Evolutionary conservation across 169 alveolate species (phyloP), one percentile per base, ranked within the genome.

Genomic region (Babesia ovata): DNA sequence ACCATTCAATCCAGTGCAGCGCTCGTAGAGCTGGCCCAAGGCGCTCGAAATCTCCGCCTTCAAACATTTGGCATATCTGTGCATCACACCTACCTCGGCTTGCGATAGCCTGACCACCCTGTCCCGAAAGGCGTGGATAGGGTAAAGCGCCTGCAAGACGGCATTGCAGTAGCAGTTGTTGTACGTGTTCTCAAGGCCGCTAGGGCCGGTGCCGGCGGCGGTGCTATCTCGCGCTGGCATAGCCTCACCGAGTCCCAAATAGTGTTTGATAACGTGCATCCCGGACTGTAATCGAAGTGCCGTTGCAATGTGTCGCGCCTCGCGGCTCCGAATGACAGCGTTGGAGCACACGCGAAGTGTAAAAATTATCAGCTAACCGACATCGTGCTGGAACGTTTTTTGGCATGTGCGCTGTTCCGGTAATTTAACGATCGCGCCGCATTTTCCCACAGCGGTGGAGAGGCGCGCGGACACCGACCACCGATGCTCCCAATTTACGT

Each of bases 101-200:
- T 66, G 28, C 62, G 36, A 29, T 49, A 72, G 17, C 33, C 36
- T 12, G n/a, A 81, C 73, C 67, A 48, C 49, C 28, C 79, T 16
- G 17, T 62, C 60, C 45, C 88, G 62, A 53, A 81, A 70, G 48
- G 21, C 76, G 22, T 39, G 53, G 0, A 28, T 39, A 0, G 85
- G 56, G 59, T 45, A 81, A 9, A 81, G 62, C 39, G 85, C 65
- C 46, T 81, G 88, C 21, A 81, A n/a, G 11, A 81, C 84, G 21
- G 76, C 88, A 24, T 81, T 81, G 60, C 79, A 81, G 39, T 81
- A 81, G 67, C 88, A 72, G 66, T 81, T 81, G 78, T 81, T 81
- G 33, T 24, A 72, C 13, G 26, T 45, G 59, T 81, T 81, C 22
- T 70, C 84, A 33, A 81, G 63, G 45, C 88, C 88, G 39, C 65